Percentiles rank a stretch among this genome's conserved stretches.
These are phyloP conservation scores for Nothopassalora personata DNA, from an alignment of 2,329 filamentous ascomycete species.

Conservation along the genomic window DNA sequence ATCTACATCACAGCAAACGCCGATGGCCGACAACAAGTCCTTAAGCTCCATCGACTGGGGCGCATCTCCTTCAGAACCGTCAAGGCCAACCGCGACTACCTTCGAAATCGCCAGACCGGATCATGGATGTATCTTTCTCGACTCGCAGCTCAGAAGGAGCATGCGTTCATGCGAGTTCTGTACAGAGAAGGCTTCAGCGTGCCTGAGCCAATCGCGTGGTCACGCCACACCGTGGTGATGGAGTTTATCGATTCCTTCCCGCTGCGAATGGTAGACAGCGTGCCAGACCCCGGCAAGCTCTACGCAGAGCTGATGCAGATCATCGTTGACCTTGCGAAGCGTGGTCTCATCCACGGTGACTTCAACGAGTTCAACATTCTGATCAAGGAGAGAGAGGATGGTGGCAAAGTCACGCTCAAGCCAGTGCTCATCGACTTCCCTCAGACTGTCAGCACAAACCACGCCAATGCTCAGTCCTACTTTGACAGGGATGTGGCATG, in stretches of 20 bases:
- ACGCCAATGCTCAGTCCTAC: slow-evolving; percentile 91
- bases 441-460: slow-evolving; percentile 95
- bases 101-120: slow-evolving; percentile 70
- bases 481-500: slow-evolving; percentile 95
- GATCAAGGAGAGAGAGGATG: slow-evolving; percentile 61
- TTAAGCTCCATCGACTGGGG: slow-evolving; percentile 94
- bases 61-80: slow-evolving; percentile 96
- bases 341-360: slow-evolving; percentile 92
- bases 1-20: slow-evolving; percentile 89
- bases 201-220: slow-evolving; percentile 81
- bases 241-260: slow-evolving; percentile 87
- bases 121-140: slow-evolving; percentile 99
- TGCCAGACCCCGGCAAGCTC: slow-evolving; percentile 76
- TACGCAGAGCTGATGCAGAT: slow-evolving; percentile 89
- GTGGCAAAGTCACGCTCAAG: slow-evolving; percentile 50
- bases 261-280: slow-evolving; percentile 76
- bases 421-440: slow-evolving; percentile 96
- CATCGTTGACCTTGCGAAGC: slow-evolving; percentile 74
- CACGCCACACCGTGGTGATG: slow-evolving; percentile 95
- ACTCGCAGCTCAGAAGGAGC: slow-evolving; percentile 89
- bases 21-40: slow-evolving; percentile 67
- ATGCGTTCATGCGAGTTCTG: slow-evolving; percentile 86
- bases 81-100: slow-evolving; percentile 92
- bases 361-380: slow-evolving; percentile 99
- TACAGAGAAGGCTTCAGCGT: slow-evolving; percentile 81